These are phyloP conservation scores for Trichosphaerium sp. DNA, from an alignment of 78 protist species.

Conservation along the genomic window DNA sequence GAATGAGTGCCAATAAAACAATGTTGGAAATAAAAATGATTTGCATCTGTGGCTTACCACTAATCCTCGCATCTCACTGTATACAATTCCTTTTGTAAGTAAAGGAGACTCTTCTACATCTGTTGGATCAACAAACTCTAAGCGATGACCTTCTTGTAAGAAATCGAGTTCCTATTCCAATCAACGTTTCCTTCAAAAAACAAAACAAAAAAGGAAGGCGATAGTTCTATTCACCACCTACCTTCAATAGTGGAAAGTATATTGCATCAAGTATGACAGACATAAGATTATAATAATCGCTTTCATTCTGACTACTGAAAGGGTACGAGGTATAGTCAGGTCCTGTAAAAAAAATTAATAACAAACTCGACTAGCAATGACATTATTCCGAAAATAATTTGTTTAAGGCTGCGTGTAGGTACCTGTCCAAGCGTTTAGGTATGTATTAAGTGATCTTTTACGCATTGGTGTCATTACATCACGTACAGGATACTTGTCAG, in stretches of 20 bases:
- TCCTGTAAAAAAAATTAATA: slow-evolving; percentile 1
- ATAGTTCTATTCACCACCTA: background rate
- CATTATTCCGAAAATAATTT: background rate
- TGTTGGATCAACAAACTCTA: slow-evolving; percentile 42
- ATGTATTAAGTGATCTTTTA: slow-evolving; percentile 48
- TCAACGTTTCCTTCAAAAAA: background rate
- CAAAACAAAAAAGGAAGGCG: background rate
- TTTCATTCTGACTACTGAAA: slow-evolving; percentile 65
- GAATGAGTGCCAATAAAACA: background rate
- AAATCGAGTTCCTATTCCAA: slow-evolving; percentile 43
- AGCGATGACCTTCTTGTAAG: slow-evolving; percentile 78
- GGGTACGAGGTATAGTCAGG: slow-evolving; percentile 77
- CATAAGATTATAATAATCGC: slow-evolving; percentile 63
- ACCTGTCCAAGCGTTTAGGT: slow-evolving; percentile 50
- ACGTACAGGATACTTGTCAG: slow-evolving; percentile 67
- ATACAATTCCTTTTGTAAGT: slow-evolving; percentile 75
- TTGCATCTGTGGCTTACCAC: slow-evolving; percentile 10
- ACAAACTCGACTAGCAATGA: background rate
- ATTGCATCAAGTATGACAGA: slow-evolving; percentile 74
- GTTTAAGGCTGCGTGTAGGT: background rate
- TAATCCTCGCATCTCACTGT: slow-evolving; percentile 84
- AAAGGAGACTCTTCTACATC: slow-evolving; percentile 5
- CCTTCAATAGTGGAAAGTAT: slow-evolving; percentile 53
- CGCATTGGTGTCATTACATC: slow-evolving; percentile 86
- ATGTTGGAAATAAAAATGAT: no score